These are phyloP conservation scores for Phytophthora syringae DNA, from an alignment of 352 stramenopile species.

Conservation along the genomic window DNA sequence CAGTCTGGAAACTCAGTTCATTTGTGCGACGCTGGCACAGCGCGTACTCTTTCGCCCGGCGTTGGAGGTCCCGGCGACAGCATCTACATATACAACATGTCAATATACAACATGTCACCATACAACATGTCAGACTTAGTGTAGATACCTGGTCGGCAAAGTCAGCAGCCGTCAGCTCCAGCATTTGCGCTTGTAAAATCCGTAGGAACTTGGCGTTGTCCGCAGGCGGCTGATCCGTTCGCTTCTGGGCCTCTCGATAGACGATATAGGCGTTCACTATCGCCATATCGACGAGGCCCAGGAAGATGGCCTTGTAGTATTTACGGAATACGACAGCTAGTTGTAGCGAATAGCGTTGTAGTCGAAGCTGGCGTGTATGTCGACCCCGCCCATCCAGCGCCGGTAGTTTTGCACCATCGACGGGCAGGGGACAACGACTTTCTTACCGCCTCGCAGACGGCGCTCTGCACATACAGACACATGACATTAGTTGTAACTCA, in stretches of 20 bases:
- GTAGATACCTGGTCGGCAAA: not conserved
- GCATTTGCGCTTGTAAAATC: constrained; percentile 18
- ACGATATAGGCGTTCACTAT: constrained; percentile 30
- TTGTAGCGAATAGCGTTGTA: constrained; percentile 30
- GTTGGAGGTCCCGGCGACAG: not conserved
- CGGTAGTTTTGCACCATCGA: constrained; percentile 16
- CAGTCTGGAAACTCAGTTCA: not conserved
- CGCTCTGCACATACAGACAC: constrained; percentile 4
- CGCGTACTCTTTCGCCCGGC: no score
- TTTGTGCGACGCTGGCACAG: not conserved
- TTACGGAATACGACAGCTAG: constrained; percentile 9
- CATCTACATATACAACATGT: not conserved
- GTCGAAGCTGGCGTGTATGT: constrained; percentile 24
- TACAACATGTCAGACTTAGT: not conserved
- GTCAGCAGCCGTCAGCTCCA: constrained; percentile 6
- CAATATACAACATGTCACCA: not conserved
- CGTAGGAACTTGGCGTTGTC: constrained; percentile 15
- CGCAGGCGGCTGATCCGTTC: not conserved
- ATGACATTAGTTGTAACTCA: not conserved
- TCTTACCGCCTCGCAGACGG: constrained; percentile 4
- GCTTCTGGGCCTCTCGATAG: constrained; percentile 8
- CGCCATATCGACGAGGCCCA: constrained; percentile 33
- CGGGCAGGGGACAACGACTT: constrained; percentile 12
- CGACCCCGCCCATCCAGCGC: constrained; percentile 15
- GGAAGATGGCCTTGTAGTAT: constrained; percentile 37